A percentile compares a stretch with the other conserved stretches of the same genome.
Evolutionary conservation across 2,329 filamentous ascomycete species (phyloP).

Genomic region (Neophaeococcomyces mojaviensis): DNA sequence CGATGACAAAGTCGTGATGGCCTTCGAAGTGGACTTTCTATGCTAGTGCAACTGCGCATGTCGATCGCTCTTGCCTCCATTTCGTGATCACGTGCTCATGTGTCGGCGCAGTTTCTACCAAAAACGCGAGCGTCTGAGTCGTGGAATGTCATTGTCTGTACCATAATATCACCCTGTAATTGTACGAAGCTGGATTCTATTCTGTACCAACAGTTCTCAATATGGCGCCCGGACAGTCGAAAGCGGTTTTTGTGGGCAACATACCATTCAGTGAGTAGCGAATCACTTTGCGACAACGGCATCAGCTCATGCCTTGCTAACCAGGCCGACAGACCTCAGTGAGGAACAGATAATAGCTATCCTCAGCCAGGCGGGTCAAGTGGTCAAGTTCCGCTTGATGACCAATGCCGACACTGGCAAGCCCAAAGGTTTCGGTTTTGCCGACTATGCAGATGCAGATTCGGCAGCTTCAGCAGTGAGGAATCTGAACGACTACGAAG

Average conservation of each 20-base stretch:
- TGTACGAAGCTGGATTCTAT: not conserved
- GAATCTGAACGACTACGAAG: slow-evolving; percentile 90
- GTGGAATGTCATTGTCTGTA: not conserved
- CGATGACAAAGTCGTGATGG: slow-evolving; percentile 2
- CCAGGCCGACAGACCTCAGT: slow-evolving; percentile 62
- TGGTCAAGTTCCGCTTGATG: slow-evolving; percentile 84
- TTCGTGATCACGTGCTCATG: not conserved
- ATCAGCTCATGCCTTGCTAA: slow-evolving; percentile 9
- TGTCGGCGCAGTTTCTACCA: not conserved
- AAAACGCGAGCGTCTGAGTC: not conserved
- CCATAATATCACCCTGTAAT: not conserved
- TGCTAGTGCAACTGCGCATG: too few relatives aligned
- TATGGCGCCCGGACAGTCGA: slow-evolving; percentile 40
- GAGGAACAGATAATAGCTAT: slow-evolving; percentile 95
- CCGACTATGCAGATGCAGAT: slow-evolving; percentile 90
- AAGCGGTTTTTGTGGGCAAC: slow-evolving; percentile 43
- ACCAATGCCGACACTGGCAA: slow-evolving; percentile 92
- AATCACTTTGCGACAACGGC: slow-evolving; percentile 46
- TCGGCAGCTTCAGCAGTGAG: slow-evolving; percentile 86
- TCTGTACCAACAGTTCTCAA: slow-evolving; percentile 9
- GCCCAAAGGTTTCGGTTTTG: slow-evolving; percentile 94
- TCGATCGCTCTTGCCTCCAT: too few relatives aligned
- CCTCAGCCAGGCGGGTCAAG: slow-evolving; percentile 81
- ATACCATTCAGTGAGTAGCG: slow-evolving; percentile 68
- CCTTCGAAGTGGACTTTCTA: too few relatives aligned